A percentile compares a stretch with the other conserved stretches of the same genome.
Conservation (phyloP, 306 rosid genomes). For the Datisca glomerata region DNA sequence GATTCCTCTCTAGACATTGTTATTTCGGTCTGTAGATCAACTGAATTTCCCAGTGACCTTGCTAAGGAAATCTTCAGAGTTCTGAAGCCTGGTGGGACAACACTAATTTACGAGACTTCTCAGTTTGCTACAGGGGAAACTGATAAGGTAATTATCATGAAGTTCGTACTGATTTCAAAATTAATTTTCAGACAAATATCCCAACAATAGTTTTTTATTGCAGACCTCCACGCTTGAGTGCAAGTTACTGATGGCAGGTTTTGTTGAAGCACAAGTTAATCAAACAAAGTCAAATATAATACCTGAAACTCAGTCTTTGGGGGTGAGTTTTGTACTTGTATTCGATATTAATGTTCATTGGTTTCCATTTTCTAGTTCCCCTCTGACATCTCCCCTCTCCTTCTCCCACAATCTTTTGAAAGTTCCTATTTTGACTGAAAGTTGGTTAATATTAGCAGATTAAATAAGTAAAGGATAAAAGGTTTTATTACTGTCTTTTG, state of each 20-base stretch:
- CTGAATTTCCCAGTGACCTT: conserved; percentile 44
- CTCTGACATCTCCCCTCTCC: no score
- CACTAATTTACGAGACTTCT: conserved; percentile 34
- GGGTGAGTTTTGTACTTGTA: conserved; percentile 60
- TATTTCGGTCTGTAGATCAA: conserved; percentile 35
- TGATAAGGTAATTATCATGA: conserved; percentile 37
- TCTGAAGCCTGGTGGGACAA: conserved; percentile 53
- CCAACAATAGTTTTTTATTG: conserved; percentile 14
- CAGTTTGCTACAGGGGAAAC: conserved; percentile 26
- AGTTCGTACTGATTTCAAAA: conserved; percentile 1
- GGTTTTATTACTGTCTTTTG: no score
- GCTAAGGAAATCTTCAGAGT: conserved; percentile 60
- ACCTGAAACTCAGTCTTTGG: conserved; percentile 18
- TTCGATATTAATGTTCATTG: no score
- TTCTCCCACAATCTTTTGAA: no score
- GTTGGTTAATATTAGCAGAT: no score
- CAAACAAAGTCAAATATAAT: conserved; percentile 23
- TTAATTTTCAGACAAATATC: no score
- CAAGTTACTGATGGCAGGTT: conserved; percentile 67
- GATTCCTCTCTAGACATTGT: conserved; percentile 54
- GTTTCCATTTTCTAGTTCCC: no score
- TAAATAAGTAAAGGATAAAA: no score
- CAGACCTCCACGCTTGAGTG: conserved; percentile 48
- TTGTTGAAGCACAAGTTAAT: conserved; percentile 46
- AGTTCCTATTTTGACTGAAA: no score